These are phyloP conservation scores for Spergularia marina DNA, from an alignment of 148 eudicot genomes.

Conservation along the genomic window DNA sequence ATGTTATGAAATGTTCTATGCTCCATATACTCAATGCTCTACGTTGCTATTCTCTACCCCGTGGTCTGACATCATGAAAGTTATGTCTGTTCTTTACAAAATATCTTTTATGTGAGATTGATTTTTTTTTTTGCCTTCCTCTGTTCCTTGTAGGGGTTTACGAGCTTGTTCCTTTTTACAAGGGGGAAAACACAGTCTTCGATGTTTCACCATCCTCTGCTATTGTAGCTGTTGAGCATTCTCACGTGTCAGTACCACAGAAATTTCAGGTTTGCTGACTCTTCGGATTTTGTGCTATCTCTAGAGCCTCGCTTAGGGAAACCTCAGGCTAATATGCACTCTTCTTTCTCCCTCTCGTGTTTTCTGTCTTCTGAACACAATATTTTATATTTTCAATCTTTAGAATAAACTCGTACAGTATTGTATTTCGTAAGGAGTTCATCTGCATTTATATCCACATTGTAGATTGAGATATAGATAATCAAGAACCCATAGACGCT, in stretches of 20 bases:
- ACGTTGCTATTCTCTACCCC: neutral
- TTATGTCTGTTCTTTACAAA: neutral
- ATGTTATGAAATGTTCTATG: too few species aligned
- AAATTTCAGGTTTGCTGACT: constrained; percentile 75
- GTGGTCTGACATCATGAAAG: neutral
- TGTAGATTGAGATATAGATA: neutral
- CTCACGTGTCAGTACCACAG: constrained; percentile 61
- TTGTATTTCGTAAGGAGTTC: neutral
- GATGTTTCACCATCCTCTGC: constrained; percentile 88
- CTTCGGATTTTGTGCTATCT: neutral
- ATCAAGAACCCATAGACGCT: neutral
- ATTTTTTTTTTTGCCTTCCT: constrained; percentile 3
- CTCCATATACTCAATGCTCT: too few species aligned
- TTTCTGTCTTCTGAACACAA: neutral
- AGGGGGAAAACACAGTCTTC: constrained; percentile 94
- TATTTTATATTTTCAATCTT: neutral
- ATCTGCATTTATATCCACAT: neutral
- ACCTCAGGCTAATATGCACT: neutral
- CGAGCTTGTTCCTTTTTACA: constrained; percentile 89
- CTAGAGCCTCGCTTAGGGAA: neutral
- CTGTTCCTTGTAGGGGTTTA: constrained; percentile 62
- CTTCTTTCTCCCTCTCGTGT: neutral
- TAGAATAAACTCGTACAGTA: neutral
- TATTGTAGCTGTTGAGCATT: constrained; percentile 73
- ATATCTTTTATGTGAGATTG: constrained; percentile 5